A percentile compares a stretch with the other conserved stretches of the same genome.
Conservation (phyloP, 805 yeast genomes). For the Starmera quercuum region DNA sequence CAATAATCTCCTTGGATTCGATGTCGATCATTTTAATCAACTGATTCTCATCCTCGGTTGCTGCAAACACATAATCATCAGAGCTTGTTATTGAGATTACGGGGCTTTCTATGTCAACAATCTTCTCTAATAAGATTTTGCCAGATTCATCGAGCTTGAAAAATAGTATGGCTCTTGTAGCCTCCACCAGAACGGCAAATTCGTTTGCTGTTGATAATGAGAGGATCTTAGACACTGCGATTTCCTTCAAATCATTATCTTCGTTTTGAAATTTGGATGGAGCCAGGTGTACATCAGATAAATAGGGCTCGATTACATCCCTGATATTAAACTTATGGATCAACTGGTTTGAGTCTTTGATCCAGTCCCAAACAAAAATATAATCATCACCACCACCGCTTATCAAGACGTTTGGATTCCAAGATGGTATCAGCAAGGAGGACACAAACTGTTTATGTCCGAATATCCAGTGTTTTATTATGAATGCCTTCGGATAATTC, state of each 20-base stretch:
- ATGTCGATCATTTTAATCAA: slow-evolving; percentile 9
- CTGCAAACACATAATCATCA: slow-evolving; percentile 24
- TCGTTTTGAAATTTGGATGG: slow-evolving; percentile 60
- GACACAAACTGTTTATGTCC: slow-evolving; percentile 86
- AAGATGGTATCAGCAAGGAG: slow-evolving; percentile 45
- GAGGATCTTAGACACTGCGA: slow-evolving; percentile 39
- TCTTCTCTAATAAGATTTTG: slow-evolving; percentile 19
- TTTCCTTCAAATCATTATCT: slow-evolving; percentile 37
- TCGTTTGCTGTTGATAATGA: slow-evolving; percentile 24
- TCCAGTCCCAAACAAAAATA: slow-evolving; percentile 77
- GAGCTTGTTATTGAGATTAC: slow-evolving; percentile 25
- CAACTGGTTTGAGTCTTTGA: slow-evolving; percentile 33
- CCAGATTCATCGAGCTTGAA: slow-evolving; percentile 16
- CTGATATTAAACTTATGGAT: slow-evolving; percentile 43
- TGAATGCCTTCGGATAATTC: slow-evolving; percentile 66
- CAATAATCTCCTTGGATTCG: slow-evolving; percentile 24
- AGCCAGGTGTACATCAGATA: slow-evolving; percentile 53
- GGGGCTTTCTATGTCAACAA: slow-evolving; percentile 21
- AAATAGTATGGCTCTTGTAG: slow-evolving; percentile 35
- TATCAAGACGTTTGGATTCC: slow-evolving; percentile 44
- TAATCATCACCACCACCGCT: slow-evolving; percentile 91
- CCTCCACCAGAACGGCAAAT: slow-evolving; percentile 42
- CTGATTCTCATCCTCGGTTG: slow-evolving; percentile 25
- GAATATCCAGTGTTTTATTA: slow-evolving; percentile 76
- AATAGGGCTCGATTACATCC: slow-evolving; percentile 30